phyloP scores from a whole-genome alignment of 2,329 filamentous ascomycete species.

The Chalara sp. region DNA sequence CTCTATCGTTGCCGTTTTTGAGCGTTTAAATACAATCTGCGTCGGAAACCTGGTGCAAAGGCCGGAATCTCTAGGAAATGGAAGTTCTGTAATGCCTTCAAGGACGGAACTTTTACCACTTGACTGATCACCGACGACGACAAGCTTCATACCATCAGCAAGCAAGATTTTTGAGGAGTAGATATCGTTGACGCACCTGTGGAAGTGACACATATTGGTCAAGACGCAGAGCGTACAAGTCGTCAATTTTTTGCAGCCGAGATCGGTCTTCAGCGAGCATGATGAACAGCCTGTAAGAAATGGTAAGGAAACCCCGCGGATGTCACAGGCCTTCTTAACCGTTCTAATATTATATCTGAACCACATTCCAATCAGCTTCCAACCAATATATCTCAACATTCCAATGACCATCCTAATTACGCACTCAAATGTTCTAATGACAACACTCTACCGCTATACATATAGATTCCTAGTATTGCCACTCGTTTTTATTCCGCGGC shows the following conservation, averaged over 20 bases:
- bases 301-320: no score
- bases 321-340: no score
- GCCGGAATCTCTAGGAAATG: constrained; percentile 31
- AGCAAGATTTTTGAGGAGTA: constrained; percentile 4
- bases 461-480: no score
- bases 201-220: constrained; percentile 13
- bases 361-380: no score
- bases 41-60: constrained; percentile 38
- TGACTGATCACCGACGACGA: constrained; percentile 34
- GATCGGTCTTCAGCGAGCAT: no score
- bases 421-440: no score
- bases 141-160: constrained; percentile 32
- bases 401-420: no score
- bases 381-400: no score
- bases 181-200: constrained; percentile 9
- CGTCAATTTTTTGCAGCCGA: constrained; percentile 14
- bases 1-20: constrained; percentile 1
- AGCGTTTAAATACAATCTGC: constrained; percentile 31
- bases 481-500: no score
- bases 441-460: no score
- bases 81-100: constrained; percentile 28
- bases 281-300: no score
- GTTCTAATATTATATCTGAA: no score
- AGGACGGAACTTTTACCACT: constrained; percentile 30
- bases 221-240: constrained; percentile 13